These are phyloP conservation scores for Zygnema cylindricum DNA, from an alignment of 139 green algal genomes.

Conservation along the genomic window DNA sequence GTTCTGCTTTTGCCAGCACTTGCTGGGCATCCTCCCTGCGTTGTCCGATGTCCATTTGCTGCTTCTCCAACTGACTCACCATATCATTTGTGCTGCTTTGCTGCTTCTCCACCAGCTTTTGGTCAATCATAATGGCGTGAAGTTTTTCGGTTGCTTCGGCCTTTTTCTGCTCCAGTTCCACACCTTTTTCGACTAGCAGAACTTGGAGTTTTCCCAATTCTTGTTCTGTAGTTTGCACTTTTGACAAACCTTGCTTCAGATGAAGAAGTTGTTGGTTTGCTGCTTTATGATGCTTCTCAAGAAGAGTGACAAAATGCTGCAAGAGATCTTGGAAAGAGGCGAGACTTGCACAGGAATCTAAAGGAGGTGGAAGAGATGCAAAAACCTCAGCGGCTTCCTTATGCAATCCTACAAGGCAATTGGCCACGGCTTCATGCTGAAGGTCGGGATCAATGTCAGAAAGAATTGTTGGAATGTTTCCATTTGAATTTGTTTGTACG, in stretches of 20 bases:
- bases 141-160: slow-evolving; percentile 29
- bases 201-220: slow-evolving; percentile 10
- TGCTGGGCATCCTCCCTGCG: slow-evolving; percentile 1
- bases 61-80: slow-evolving; percentile 11
- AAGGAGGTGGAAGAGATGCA: background rate
- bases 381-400: background rate
- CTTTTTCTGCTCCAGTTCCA: slow-evolving; percentile 12
- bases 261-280: slow-evolving; percentile 20
- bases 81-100: background rate
- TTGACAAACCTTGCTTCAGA: slow-evolving; percentile 22
- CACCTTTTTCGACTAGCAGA: background rate
- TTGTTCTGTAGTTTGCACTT: slow-evolving; percentile 33
- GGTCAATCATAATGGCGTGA: slow-evolving; percentile 16
- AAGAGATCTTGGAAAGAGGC: slow-evolving; percentile 36
- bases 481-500: background rate
- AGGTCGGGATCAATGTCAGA: background rate
- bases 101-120: slow-evolving; percentile 17
- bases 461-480: too few species aligned
- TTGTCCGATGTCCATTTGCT: slow-evolving; percentile 1
- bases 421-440: background rate
- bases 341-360: background rate
- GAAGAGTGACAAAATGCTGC: slow-evolving; percentile 31
- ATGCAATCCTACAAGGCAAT: background rate
- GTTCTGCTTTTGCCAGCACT: slow-evolving; percentile 42
- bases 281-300: background rate